A percentile compares a stretch with the other conserved stretches of the same genome.
These are phyloP conservation scores for Stachybotrys chlorohalonatus DNA, from an alignment of 2,329 filamentous ascomycete genomes.

Conservation along the genomic window DNA sequence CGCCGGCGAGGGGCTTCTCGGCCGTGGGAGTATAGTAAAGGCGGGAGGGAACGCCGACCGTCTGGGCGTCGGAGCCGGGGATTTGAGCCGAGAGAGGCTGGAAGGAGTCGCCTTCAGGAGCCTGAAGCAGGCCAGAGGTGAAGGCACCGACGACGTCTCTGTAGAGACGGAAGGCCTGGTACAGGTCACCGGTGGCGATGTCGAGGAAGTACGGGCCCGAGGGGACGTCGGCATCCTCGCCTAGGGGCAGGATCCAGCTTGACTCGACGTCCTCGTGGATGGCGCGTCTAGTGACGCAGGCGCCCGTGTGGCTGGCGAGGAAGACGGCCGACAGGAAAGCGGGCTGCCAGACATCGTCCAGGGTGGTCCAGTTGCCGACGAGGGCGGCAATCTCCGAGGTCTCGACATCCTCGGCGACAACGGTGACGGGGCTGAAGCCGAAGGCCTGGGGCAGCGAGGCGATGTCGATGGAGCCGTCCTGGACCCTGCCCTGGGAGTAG, in stretches of 20 bases:
- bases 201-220: conserved; percentile 28
- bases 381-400: conserved; percentile 11
- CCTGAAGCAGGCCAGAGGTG: conserved; percentile 16
- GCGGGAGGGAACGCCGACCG: conserved; percentile 46
- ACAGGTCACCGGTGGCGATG: conserved; percentile 16
- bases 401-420: conserved; percentile 15
- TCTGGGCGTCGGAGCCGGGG: conserved; percentile 13
- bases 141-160: conserved; percentile 16
- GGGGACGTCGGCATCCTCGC: conserved; percentile 10
- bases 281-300: conserved; percentile 9
- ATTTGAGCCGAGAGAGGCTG: conserved; percentile 20
- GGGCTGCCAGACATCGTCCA: conserved; percentile 17
- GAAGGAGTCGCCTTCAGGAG: conserved; percentile 19
- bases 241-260: conserved; percentile 9
- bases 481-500: conserved; percentile 17
- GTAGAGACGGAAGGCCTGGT: conserved; percentile 26
- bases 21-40: conserved; percentile 45
- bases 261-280: conserved; percentile 6
- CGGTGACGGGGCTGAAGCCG: conserved; percentile 24
- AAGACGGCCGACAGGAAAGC: conserved; percentile 13
- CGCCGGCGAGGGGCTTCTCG: conserved; percentile 48
- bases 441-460: conserved; percentile 12
- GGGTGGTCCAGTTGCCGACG: conserved; percentile 19
- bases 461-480: conserved; percentile 4
- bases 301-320: conserved; percentile 7